phyloP scores from a whole-genome alignment of 306 rosid species.

The Arachis stenosperma region DNA sequence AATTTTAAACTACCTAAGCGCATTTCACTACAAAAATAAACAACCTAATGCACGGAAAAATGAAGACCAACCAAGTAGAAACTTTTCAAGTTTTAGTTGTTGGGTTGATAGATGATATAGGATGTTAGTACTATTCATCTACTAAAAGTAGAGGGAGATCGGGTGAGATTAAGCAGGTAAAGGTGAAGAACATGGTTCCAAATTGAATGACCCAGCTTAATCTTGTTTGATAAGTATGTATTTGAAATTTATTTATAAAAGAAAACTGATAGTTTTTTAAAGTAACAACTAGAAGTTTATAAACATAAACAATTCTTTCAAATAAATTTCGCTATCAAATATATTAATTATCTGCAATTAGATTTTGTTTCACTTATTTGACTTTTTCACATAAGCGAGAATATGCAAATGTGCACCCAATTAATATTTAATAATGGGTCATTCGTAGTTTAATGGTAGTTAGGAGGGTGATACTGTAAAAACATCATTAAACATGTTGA shows the following conservation, averaged over 20 bases:
- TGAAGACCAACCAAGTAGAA: not conserved
- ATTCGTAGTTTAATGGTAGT: slow-evolving; percentile 17
- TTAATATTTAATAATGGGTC: not conserved
- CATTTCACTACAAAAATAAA: not conserved
- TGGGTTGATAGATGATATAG: not conserved
- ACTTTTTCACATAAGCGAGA: too few species aligned
- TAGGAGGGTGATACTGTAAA: slow-evolving; percentile 2
- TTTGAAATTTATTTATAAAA: too few species aligned
- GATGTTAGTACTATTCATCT: not conserved
- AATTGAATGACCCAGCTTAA: not conserved
- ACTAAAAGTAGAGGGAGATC: not conserved
- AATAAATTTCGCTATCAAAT: too few species aligned
- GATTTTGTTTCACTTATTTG: too few species aligned
- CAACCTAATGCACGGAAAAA: not conserved
- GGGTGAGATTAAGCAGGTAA: not conserved
- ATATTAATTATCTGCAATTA: too few species aligned
- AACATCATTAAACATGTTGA: not conserved
- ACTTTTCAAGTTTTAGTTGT: not conserved
- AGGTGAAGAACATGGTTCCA: not conserved
- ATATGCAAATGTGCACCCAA: not conserved
- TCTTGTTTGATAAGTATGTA: not conserved
- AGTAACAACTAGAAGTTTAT: too few species aligned
- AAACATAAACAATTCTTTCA: too few species aligned
- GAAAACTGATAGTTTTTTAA: too few species aligned
- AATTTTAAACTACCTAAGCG: too few species aligned